These are phyloP conservation scores for Ramularia collo-cygni DNA, from an alignment of 2,329 filamentous ascomycete species.

Conservation along the genomic window DNA sequence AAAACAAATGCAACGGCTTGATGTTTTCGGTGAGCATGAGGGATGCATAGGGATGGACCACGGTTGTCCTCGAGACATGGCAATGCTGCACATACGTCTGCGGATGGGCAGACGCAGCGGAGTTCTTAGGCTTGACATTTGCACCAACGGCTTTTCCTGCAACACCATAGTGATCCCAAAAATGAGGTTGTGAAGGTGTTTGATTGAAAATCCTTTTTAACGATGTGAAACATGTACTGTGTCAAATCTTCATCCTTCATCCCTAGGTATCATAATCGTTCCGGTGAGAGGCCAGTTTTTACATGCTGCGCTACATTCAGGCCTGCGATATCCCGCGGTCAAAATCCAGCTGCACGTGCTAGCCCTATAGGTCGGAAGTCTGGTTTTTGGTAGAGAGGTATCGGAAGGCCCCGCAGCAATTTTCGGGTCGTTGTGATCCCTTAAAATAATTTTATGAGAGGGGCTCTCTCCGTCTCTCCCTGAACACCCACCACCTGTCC, in stretches of 20 bases:
- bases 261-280: not conserved
- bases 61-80: constrained; percentile 1
- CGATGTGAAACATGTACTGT: no score
- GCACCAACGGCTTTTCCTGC: constrained; percentile 7
- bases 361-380: no score
- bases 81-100: constrained; percentile 2
- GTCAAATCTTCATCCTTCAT: not conserved
- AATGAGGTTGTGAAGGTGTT: not conserved
- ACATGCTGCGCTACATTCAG: no score
- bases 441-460: not conserved
- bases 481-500: not conserved
- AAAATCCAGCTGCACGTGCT: no score
- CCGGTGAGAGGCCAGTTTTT: no score
- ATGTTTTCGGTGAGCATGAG: constrained; percentile 4
- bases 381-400: no score
- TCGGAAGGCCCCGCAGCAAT: no score
- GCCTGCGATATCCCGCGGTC: no score
- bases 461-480: not conserved
- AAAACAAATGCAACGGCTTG: constrained; percentile 1
- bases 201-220: not conserved
- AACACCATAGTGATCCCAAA: not conserved
- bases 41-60: constrained; percentile 4
- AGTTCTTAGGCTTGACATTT: constrained; percentile 12
- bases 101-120: constrained; percentile 6
- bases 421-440: no score